phyloP scores from a whole-genome alignment of 2,329 filamentous ascomycete genomes.

The Venturia aucupariae region DNA sequence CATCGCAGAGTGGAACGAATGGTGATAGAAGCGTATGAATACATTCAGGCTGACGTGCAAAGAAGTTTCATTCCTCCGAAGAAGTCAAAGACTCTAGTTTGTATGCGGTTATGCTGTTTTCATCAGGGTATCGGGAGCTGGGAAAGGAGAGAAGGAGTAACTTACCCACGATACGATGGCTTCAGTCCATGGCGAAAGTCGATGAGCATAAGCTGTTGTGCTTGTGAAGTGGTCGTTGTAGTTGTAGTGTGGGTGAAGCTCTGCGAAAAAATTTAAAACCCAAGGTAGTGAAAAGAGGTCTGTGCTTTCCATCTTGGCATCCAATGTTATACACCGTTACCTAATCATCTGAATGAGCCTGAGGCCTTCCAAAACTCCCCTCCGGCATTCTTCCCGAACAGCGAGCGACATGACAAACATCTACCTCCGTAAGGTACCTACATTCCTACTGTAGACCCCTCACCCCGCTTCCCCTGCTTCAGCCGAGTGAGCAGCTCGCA shows the following conservation, averaged over 20 bases:
- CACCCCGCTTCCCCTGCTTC: not conserved
- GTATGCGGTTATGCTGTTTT: slow-evolving; percentile 30
- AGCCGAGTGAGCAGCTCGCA: not conserved
- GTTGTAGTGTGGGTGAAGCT: not conserved
- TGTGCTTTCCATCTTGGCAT: not conserved
- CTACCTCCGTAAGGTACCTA: too few relatives aligned
- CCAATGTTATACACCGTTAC: not conserved
- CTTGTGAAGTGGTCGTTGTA: not conserved
- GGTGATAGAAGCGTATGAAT: not conserved
- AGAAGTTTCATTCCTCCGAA: slow-evolving; percentile 33
- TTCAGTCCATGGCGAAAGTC: not conserved
- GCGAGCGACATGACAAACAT: not conserved
- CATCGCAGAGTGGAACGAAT: not conserved
- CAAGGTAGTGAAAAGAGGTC: not conserved
- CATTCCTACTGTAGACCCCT: too few relatives aligned
- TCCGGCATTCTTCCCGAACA: not conserved
- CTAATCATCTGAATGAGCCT: not conserved
- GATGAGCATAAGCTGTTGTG: not conserved
- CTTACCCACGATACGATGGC: not conserved
- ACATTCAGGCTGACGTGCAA: slow-evolving; percentile 36
- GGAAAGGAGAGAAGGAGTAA: not conserved
- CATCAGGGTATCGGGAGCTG: slow-evolving; percentile 25
- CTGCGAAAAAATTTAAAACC: not conserved
- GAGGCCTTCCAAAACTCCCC: not conserved
- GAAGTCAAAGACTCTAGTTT: slow-evolving; percentile 39